phyloP scores from a whole-genome alignment of 805 yeast genomes.

The Sungouiella thailandica region DNA sequence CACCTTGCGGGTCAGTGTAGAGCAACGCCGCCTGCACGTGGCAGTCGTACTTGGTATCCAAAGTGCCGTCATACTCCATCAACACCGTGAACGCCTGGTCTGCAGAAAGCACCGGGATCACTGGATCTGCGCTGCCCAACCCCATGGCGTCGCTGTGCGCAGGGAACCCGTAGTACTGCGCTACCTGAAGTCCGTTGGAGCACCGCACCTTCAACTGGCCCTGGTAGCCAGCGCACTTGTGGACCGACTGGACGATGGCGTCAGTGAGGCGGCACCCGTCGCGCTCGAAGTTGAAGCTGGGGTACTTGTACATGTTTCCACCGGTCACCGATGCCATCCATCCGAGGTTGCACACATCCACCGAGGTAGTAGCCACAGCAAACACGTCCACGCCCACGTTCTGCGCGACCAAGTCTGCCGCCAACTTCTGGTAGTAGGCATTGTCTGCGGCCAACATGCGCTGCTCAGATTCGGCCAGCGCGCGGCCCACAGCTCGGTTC shows the following conservation, averaged over 20 bases:
- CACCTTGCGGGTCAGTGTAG: slow-evolving; percentile 74
- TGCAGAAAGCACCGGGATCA: slow-evolving; percentile 58
- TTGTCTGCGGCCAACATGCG: slow-evolving; percentile 54
- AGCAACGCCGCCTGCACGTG: slow-evolving; percentile 89
- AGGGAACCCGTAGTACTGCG: slow-evolving; percentile 61
- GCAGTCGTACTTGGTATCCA: slow-evolving; percentile 67
- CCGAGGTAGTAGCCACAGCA: slow-evolving; percentile 57
- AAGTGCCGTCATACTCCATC: slow-evolving; percentile 70
- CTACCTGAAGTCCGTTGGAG: slow-evolving; percentile 80
- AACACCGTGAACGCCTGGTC: slow-evolving; percentile 68
- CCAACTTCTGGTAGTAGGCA: slow-evolving; percentile 56
- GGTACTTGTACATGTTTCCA: slow-evolving; percentile 62
- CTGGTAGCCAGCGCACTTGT: slow-evolving; percentile 62
- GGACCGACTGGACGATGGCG: slow-evolving; percentile 51
- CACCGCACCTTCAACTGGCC: slow-evolving; percentile 81
- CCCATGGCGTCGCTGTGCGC: slow-evolving; percentile 18
- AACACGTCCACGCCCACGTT: slow-evolving; percentile 77
- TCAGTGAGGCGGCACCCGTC: slow-evolving; percentile 66
- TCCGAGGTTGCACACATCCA: slow-evolving; percentile 74
- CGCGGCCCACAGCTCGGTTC: slow-evolving; percentile 34
- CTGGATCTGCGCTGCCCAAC: slow-evolving; percentile 49
- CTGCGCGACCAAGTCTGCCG: slow-evolving; percentile 47
- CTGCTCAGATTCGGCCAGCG: slow-evolving; percentile 37
- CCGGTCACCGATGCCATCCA: slow-evolving; percentile 64
- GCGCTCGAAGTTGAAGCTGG: slow-evolving; percentile 58